phyloP scores from a whole-genome alignment of 192 early-diverging fungal species.

The Entomortierella lignicola region DNA sequence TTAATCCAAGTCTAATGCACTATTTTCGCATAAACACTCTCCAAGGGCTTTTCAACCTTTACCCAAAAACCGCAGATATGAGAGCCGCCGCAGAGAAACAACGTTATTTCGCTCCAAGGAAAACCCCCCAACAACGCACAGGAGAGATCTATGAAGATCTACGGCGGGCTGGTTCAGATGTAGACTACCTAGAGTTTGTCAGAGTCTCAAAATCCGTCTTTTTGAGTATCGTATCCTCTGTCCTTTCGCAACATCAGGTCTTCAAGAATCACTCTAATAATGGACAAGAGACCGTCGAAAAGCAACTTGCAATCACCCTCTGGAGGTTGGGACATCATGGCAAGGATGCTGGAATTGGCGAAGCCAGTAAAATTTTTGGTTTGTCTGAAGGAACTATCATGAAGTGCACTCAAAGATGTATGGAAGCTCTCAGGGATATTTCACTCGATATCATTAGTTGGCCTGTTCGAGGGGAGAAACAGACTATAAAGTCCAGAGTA shows the following conservation, averaged over 20 bases:
- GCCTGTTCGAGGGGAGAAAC: conserved; percentile 26
- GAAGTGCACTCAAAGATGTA: conserved; percentile 40
- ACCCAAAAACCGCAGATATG: conserved; percentile 25
- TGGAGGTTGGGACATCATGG: conserved; percentile 48
- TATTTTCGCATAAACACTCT: conserved; percentile 15
- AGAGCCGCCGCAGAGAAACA: conserved; percentile 21
- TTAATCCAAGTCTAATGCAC: conserved; percentile 6
- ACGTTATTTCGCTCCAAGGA: conserved; percentile 30
- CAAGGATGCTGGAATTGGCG: conserved; percentile 23
- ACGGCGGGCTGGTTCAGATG: conserved; percentile 12
- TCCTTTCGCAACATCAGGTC: conserved; percentile 23
- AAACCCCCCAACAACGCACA: not conserved
- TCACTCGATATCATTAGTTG: conserved; percentile 29
- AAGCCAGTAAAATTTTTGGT: conserved; percentile 39
- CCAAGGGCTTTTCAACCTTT: not conserved
- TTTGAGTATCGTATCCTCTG: conserved; percentile 24
- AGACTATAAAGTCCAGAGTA: conserved; percentile 25
- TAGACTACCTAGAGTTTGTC: conserved; percentile 32
- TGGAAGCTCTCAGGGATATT: conserved; percentile 34
- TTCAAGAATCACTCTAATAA: conserved; percentile 35
- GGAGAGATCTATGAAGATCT: conserved; percentile 29
- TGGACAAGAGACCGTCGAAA: conserved; percentile 25
- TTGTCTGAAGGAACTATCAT: conserved; percentile 42
- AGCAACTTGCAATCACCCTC: conserved; percentile 39
- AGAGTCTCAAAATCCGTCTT: conserved; percentile 30